Conservation (phyloP, 257 asterid genomes). For the Forsythia suspensa region DNA sequence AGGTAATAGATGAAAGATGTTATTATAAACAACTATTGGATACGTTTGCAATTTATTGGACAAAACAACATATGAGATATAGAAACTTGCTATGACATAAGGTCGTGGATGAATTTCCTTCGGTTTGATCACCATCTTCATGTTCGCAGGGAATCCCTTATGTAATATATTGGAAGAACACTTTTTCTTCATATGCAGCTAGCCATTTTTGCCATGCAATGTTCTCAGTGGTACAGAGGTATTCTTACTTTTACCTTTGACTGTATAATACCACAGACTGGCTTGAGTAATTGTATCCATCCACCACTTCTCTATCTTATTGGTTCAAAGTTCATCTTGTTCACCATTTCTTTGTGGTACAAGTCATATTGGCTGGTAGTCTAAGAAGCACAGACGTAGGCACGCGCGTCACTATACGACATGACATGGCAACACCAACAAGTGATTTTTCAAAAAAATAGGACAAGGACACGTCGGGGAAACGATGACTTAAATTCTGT, state of each 20-base stretch:
- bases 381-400: neutral
- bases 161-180: slow-evolving; percentile 79
- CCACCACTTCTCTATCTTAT: neutral
- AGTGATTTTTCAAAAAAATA: neutral
- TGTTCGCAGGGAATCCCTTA: slow-evolving; percentile 77
- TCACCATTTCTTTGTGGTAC: neutral
- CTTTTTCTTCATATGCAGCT: slow-evolving; percentile 67
- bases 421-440: neutral
- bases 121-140: slow-evolving; percentile 19
- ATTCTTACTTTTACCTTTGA: slow-evolving; percentile 13
- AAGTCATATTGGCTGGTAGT: neutral
- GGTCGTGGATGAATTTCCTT: slow-evolving; percentile 22
- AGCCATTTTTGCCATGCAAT: slow-evolving; percentile 84
- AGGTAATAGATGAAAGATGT: slow-evolving; percentile 46
- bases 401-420: neutral
- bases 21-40: slow-evolving; percentile 15
- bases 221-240: slow-evolving; percentile 86
- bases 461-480: neutral
- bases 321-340: neutral
- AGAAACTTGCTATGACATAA: slow-evolving; percentile 12
- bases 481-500: neutral
- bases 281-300: neutral
- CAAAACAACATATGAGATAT: neutral
- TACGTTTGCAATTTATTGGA: neutral
- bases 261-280: neutral